Evolutionary conservation across 2,329 filamentous ascomycete genomes (phyloP), one percentile per base, ranked within the genome.

Genomic region (Verticillium zaregamsianum): DNA sequence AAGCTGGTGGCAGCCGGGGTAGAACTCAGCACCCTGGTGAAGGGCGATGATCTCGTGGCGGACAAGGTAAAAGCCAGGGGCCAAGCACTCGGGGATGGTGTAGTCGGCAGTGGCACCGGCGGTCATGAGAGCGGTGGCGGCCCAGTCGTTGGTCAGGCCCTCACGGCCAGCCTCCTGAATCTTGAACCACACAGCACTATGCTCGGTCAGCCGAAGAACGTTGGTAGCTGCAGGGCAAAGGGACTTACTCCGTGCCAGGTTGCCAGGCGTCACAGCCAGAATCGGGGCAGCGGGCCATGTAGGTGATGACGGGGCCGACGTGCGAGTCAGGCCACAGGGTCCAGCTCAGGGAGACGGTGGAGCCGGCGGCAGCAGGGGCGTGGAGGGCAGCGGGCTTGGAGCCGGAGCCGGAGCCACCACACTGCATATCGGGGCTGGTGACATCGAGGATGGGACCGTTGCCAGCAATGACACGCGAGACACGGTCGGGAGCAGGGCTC

Each of bases 281-380:
- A 57, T 81, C 79, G 0, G 83, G 82, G 70, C 85, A 87, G 55
- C 77, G 76, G 15, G 85, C 85, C 83, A 87, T 85, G 69, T 87
- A 87, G 2, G 84, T 87, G 60, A 87, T 74, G 3, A 80, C 71
- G 4, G 84, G 84, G 0, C 85, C 84, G 39, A 82, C 72, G 64
- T 85, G 83, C 12, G 74, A 79, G 12, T 79, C 76, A 1, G 78
- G 77, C 78, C 78, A 81, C 7, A 79, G 68, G 17, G 84, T 87
- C 84, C 85, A 88, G 63, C 75, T 74, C 3, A 87, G 75, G 20
- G 78, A 79, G 52, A 87, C 81, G 0, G 76, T 77, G 3, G 79
- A 81, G 5, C 85, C 85, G 5, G 85, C 83, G 12, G 80, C 75
- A 7, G 77, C 84, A 1, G 79, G 71, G 2, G 83, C 85, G 65